Evolutionary conservation across 805 yeast genomes (phyloP).

Genomic region (Lipomyces starkeyi): DNA sequence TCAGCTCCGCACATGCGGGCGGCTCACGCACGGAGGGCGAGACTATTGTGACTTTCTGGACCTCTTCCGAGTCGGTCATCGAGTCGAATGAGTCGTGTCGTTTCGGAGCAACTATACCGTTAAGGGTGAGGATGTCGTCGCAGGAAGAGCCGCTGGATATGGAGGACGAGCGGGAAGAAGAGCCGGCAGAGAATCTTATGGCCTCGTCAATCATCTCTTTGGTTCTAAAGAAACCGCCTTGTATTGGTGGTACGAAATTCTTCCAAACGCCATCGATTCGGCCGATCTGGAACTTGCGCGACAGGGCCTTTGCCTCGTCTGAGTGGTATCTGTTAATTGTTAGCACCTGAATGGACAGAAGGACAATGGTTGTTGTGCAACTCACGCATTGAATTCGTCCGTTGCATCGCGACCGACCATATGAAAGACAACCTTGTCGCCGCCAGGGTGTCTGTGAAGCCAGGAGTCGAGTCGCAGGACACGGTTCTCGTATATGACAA

Average conservation of each 20-base stretch:
- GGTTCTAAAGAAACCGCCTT: slow-evolving; percentile 64
- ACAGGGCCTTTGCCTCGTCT: slow-evolving; percentile 58
- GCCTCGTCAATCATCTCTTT: slow-evolving; percentile 5
- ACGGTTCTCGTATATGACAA: slow-evolving; percentile 66
- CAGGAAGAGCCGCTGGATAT: slow-evolving; percentile 3
- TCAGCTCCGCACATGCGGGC: slow-evolving; percentile 46
- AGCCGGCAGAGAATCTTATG: slow-evolving; percentile 6
- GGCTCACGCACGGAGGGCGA: slow-evolving; percentile 33
- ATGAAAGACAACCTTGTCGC: slow-evolving; percentile 81
- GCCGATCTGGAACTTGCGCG: slow-evolving; percentile 70
- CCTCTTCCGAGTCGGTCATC: slow-evolving; percentile 4
- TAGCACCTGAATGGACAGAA: not conserved
- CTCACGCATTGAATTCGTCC: slow-evolving; percentile 77
- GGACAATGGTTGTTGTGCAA: not conserved
- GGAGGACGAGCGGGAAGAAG: slow-evolving; percentile 18
- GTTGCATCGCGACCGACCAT: slow-evolving; percentile 90
- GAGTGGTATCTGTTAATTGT: slow-evolving; percentile 58
- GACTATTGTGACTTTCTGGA: slow-evolving; percentile 30
- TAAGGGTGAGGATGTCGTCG: not conserved
- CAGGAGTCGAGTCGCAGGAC: slow-evolving; percentile 74
- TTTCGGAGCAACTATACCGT: not conserved
- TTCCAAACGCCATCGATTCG: slow-evolving; percentile 67
- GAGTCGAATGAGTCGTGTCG: slow-evolving; percentile 3
- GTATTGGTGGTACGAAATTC: slow-evolving; percentile 85
- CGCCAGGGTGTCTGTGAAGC: slow-evolving; percentile 85